Base-by-base conservation (phyloP, 148 eudicot species). In the Simmondsia chinensis region DNA sequence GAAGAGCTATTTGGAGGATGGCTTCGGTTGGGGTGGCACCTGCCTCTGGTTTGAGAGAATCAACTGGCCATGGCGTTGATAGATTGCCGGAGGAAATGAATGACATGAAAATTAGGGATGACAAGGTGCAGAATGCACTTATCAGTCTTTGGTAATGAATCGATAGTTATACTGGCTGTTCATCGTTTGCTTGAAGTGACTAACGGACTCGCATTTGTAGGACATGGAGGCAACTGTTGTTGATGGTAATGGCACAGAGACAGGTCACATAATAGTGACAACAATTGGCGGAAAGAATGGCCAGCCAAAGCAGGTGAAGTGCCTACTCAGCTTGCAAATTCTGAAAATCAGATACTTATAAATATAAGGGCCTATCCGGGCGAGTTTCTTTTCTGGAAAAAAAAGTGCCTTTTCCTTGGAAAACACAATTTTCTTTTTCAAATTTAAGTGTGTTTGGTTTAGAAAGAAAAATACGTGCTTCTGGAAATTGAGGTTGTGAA, bases 81-180 rank as follows among this genome's bases (percentile, higher is more conserved):
- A 70, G 48, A 50, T 66, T 85, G 46, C 86, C 83, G 20, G 82
- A 80, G 62, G 95, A 85, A 71, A 62, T 85, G 77, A 77, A 61
- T 60, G 95, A 81, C 46, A 70, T 85, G 86, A 85, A 56, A 60
- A 77, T 85, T 37, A 68, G 86, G 49, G 95, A 85, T 60, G 95
- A 80, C 33, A 80, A 75, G 79, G 89, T 70, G 39, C 46, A 20
- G 20, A 15, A 11, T 28, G 21, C 31, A 32, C 15, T 16, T 52
- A 47, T 26, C 4, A 7, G 19, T 14, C 2, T n/a, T 34, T n/a
- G 15, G 13, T n/a, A 22, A 5, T 60, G 6, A 8, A 20, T 18
- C 12, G 22, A 13, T 5, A 17, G 15, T 20, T 4, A 28, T 6
- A 17, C 23, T 51, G 7, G 28, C 0, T 30, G n/a, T 41, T 8